phyloP scores from a whole-genome alignment of 176 grass and related monocot genomes.

The Otatea glauca region DNA sequence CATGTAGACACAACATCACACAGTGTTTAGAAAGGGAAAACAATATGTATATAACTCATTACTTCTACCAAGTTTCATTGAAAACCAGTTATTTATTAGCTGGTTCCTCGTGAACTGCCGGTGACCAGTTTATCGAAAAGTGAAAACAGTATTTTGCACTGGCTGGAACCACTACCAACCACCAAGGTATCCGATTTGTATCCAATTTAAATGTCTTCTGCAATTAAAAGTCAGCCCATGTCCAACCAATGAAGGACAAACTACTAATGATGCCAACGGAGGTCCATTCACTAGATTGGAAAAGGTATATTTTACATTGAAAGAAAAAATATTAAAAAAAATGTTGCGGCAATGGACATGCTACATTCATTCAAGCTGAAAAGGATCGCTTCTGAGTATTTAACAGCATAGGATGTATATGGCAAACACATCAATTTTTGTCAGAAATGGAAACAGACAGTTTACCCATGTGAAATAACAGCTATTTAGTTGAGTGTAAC shows the following conservation, averaged over 20 bases:
- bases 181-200: constrained; percentile 31
- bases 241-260: constrained; percentile 2
- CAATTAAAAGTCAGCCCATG: constrained; percentile 7
- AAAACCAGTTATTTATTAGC: constrained; percentile 1
- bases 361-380: constrained; percentile 21
- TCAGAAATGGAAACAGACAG: neutral
- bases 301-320: constrained; percentile 2
- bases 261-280: constrained; percentile 7
- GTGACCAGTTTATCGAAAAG: neutral
- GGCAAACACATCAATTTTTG: constrained; percentile 28
- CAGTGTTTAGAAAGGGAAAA: neutral
- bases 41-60: neutral
- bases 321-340: constrained; percentile 8
- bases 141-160: constrained; percentile 4
- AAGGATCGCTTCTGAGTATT: neutral
- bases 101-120: neutral
- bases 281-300: constrained; percentile 8
- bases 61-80: neutral
- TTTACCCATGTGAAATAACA: constrained; percentile 1
- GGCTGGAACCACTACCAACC: neutral
- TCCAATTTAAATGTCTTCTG: constrained; percentile 21
- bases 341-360: neutral
- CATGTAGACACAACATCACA: neutral
- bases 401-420: constrained; percentile 24
- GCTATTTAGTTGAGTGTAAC: constrained; percentile 27